A percentile compares a stretch with the other conserved stretches of the same genome.
Evolutionary conservation across 768 basidiomycete species (phyloP).

Genomic region (Rubroboletus pulcherrimus): DNA sequence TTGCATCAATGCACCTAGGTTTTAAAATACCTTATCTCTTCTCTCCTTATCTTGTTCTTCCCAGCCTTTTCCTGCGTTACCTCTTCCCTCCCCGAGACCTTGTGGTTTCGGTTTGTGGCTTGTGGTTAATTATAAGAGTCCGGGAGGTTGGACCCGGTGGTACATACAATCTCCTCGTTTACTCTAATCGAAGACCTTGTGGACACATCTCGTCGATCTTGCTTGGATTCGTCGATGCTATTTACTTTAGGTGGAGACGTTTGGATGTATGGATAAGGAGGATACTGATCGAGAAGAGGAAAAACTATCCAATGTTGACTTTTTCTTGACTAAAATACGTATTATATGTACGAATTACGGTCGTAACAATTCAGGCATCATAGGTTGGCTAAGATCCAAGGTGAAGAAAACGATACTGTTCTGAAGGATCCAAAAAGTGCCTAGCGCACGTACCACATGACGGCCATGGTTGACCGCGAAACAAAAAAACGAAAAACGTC

Average conservation of each 20-base stretch:
- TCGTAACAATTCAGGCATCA: not conserved
- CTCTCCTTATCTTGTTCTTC: not conserved
- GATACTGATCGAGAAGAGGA: not conserved
- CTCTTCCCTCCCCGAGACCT: not conserved
- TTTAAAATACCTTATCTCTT: slow-evolving; percentile 1
- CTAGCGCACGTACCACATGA: not conserved
- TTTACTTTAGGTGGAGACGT: not conserved
- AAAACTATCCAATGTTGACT: not conserved
- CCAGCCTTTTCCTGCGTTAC: slow-evolving; percentile 4
- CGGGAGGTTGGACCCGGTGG: slow-evolving; percentile 4
- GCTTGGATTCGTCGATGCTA: not conserved
- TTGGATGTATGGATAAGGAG: not conserved
- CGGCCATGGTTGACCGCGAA: not conserved
- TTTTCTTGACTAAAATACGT: slow-evolving; percentile 1
- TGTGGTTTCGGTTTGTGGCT: not conserved
- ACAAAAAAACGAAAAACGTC: not conserved
- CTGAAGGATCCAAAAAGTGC: not conserved
- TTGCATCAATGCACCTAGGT: not conserved
- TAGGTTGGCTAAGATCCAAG: not conserved
- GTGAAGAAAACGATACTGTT: not conserved
- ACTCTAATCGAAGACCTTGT: not conserved
- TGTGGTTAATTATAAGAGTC: not conserved
- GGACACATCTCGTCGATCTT: not conserved
- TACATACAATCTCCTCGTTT: slow-evolving; percentile 3
- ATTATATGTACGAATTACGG: slow-evolving; percentile 1